Evolutionary conservation across 345 rosid genomes (phyloP).

Genomic region (Brassica incana): DNA sequence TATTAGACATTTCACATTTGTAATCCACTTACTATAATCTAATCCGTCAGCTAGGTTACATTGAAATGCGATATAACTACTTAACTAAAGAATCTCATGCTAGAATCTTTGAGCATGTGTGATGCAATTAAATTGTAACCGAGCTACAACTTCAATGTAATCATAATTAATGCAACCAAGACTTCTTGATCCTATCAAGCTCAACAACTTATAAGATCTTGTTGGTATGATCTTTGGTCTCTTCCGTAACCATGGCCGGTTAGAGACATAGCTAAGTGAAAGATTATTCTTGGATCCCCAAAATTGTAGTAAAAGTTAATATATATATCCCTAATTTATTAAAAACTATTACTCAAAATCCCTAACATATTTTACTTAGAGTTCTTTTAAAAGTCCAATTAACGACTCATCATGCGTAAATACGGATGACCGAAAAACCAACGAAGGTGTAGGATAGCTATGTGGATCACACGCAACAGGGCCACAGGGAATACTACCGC

Average conservation of each 20-base stretch:
- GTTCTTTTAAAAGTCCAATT: not conserved
- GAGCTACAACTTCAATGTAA: constrained; percentile 7
- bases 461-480: constrained; percentile 26
- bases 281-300: not conserved
- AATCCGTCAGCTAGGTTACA: not conserved
- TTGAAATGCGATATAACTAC: not conserved
- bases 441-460: constrained; percentile 8
- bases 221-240: constrained; percentile 7
- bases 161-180: constrained; percentile 11
- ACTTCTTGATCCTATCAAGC: constrained; percentile 19
- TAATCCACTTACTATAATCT: not conserved
- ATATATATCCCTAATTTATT: too few species aligned
- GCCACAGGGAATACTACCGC: not conserved
- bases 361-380: not conserved
- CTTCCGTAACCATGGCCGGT: constrained; percentile 6
- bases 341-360: too few species aligned
- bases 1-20: not conserved
- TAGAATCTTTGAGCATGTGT: constrained; percentile 15
- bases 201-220: not conserved
- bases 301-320: too few species aligned
- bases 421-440: not conserved
- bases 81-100: not conserved
- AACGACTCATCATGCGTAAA: constrained; percentile 1
- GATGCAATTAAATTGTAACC: constrained; percentile 27
- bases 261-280: not conserved